phyloP scores from a whole-genome alignment of 352 stramenopile genomes.

The Elongisporangium senticosum region DNA sequence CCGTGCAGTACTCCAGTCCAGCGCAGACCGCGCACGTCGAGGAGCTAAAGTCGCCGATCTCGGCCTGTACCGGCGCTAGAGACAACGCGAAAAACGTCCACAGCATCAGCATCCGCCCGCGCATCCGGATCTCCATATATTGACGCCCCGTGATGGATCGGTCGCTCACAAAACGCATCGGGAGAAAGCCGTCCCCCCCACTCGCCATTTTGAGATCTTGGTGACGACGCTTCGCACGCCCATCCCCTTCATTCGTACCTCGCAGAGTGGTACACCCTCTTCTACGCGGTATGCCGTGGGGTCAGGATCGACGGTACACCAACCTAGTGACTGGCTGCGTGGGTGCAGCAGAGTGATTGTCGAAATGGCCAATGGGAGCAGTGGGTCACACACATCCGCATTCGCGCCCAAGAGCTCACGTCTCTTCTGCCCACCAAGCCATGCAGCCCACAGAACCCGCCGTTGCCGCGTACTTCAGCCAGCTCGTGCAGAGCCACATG shows the following conservation, averaged over 20 bases:
- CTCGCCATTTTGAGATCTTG: background rate
- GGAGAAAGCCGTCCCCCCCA: background rate
- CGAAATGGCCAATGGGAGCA: background rate
- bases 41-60: slow-evolving; percentile 31
- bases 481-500: slow-evolving; percentile 46
- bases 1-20: slow-evolving; percentile 54
- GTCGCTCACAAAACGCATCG: background rate
- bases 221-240: background rate
- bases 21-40: slow-evolving; percentile 41
- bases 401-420: background rate
- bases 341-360: background rate
- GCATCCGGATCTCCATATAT: background rate
- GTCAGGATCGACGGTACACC: background rate
- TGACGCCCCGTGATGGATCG: background rate
- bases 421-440: background rate
- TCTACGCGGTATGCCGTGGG: background rate
- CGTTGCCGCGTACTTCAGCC: slow-evolving; percentile 59
- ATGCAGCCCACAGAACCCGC: slow-evolving; percentile 40
- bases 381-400: background rate
- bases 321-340: background rate
- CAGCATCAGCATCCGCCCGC: background rate
- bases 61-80: background rate
- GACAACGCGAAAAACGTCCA: slow-evolving; percentile 10
- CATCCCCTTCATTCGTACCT: slow-evolving; percentile 14
- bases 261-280: background rate